These are phyloP conservation scores for Penicillium italicum DNA, from an alignment of 2,329 filamentous ascomycete genomes.

Conservation along the genomic window DNA sequence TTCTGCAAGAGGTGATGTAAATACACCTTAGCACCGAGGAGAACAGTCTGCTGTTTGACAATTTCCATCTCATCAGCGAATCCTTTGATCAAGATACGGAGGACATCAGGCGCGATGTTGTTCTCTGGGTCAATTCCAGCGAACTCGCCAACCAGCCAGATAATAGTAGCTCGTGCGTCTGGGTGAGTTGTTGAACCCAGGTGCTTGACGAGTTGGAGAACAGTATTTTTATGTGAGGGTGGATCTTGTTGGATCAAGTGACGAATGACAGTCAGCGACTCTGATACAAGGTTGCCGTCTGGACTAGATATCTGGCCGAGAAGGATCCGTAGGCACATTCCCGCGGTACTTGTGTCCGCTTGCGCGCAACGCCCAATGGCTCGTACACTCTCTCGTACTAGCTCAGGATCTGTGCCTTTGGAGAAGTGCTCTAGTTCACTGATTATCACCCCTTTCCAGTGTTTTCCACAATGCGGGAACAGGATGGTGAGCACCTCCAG, in stretches of 20 bases:
- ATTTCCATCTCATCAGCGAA: conserved; percentile 81
- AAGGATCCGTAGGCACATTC: conserved; percentile 76
- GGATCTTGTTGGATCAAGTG: conserved; percentile 94
- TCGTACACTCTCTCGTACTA: conserved; percentile 84
- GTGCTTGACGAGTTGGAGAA: conserved; percentile 84
- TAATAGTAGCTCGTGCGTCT: conserved; percentile 85
- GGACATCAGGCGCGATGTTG: conserved; percentile 88
- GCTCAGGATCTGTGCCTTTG: conserved; percentile 65
- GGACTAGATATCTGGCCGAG: conserved; percentile 83
- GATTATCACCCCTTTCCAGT: conserved; percentile 79
- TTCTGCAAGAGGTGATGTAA: conserved; percentile 70
- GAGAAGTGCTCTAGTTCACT: conserved; percentile 94
- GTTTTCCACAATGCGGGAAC: conserved; percentile 74
- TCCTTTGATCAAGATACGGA: conserved; percentile 80
- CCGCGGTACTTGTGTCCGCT: conserved; percentile 64
- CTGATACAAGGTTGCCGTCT: conserved; percentile 82
- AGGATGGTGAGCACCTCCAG: conserved; percentile 86
- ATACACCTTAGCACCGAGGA: conserved; percentile 95
- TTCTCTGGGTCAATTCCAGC: conserved; percentile 73
- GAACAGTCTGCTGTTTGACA: conserved; percentile 84
- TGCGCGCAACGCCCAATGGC: conserved; percentile 94
- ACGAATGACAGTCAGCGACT: conserved; percentile 89
- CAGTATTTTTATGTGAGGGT: conserved; percentile 73
- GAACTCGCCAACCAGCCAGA: conserved; percentile 97
- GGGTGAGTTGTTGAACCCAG: conserved; percentile 84